Evolutionary conservation across 2,329 filamentous ascomycete species (phyloP), one percentile per base, ranked within the genome.

Genomic region (Epichloe brachyelytri): DNA sequence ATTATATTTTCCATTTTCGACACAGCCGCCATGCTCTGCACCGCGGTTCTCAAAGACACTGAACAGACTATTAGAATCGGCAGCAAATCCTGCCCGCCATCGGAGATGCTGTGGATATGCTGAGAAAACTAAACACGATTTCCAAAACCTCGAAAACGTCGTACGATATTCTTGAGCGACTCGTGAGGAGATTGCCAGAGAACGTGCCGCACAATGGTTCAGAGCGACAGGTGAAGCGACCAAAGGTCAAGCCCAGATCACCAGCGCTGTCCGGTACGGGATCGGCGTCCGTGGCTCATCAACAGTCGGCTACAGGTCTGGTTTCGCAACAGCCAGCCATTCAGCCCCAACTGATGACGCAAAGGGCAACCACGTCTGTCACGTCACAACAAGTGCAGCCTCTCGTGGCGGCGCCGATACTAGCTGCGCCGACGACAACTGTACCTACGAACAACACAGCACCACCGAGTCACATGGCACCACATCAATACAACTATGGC

Each of bases 1-100:
- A 72, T 74, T 15, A 71, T 74, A 0, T 78, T 77, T 49, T 65
- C 69, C 4, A 67, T 76, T 26, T 77, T 78, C 50, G 73, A 78
- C 51, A 75, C 73, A 0, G 68, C 72, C 0, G 70, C 74, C 1
- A 65, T 74, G 34, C 60, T 77, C 3, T 75, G 71, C 50, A 75
- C 75, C 0, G 72, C 73, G 0, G 60, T 78, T 5, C 68, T 75
- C 8, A 74, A 77, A 54, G 75, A 77, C 39, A 56, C 59, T 8
- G 62, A 68, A 10, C 53, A 59, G 15, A 65, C 60, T 5, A 65
- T 75, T 3, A 65, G 1, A 66, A 63, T 36, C 67, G 68, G 11
- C 63, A 68, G 0, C 65, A 71, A 20, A 64, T 74, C 1, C 36
- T 60, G 62, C 39, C 67, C 15, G 62, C 65, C 2, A 69, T 77